phyloP scores from a whole-genome alignment of 176 grass and related monocot genomes.

The Bothriochloa decipiens region DNA sequence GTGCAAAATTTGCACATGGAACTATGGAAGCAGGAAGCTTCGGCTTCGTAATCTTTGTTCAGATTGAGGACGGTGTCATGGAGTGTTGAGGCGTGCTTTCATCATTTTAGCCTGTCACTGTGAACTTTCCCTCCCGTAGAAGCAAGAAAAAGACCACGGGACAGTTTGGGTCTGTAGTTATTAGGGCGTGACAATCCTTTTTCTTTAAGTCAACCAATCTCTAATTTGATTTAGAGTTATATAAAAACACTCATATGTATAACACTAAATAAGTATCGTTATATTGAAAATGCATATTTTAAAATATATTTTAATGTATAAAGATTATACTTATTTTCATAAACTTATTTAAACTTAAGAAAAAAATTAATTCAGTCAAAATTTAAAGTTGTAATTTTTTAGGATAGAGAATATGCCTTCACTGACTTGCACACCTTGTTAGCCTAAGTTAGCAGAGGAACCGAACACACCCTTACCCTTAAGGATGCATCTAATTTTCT shows the following conservation, averaged over 20 bases:
- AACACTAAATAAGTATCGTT: background rate
- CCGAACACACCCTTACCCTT: too few species aligned
- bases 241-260: background rate
- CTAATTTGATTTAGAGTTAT: background rate
- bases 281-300: background rate
- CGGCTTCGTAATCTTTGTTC: too few species aligned
- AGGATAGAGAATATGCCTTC: too few species aligned
- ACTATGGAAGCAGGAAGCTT: too few species aligned
- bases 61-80: background rate
- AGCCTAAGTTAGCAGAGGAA: too few species aligned
- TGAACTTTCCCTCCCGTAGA: conserved; percentile 48
- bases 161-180: background rate
- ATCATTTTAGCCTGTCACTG: conserved; percentile 13
- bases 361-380: too few species aligned
- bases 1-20: too few species aligned
- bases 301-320: background rate
- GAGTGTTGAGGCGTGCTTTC: background rate
- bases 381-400: too few species aligned
- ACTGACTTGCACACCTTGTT: too few species aligned
- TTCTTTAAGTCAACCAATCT: background rate
- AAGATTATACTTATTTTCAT: background rate
- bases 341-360: too few species aligned
- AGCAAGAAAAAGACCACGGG: conserved; percentile 34
- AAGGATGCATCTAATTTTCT: too few species aligned
- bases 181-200: background rate